phyloP scores from a whole-genome alignment of 345 rosid genomes.

The Eucalyptus erythrocorys region DNA sequence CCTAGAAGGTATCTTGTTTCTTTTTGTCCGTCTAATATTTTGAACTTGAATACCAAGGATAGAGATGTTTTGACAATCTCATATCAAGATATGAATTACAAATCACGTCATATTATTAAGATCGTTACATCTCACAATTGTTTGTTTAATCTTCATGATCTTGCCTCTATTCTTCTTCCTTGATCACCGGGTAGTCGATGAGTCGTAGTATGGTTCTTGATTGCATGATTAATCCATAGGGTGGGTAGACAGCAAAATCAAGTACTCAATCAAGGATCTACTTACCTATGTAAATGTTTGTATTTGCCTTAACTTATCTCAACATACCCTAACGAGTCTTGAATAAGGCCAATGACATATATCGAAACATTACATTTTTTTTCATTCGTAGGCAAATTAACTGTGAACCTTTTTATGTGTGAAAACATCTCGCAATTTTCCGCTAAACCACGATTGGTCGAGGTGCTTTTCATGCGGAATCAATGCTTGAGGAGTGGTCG shows the following conservation, averaged over 20 bases:
- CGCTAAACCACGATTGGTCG: not conserved
- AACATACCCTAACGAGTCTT: not conserved
- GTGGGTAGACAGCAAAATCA: not conserved
- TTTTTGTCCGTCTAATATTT: not conserved
- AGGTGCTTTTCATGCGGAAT: not conserved
- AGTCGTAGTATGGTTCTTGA: not conserved
- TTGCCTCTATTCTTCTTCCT: too few species aligned
- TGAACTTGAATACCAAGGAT: not conserved
- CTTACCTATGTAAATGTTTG: not conserved
- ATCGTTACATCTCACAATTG: rapidly evolving
- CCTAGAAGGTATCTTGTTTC: not conserved
- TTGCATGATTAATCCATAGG: not conserved
- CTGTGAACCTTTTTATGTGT: not conserved
- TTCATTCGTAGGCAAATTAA: not conserved
- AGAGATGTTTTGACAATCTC: not conserved
- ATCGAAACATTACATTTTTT: not conserved
- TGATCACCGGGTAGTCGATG: not conserved
- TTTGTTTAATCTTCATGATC: not conserved
- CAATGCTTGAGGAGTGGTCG: not conserved
- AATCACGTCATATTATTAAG: not conserved
- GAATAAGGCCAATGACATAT: not conserved
- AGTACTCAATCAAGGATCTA: not conserved
- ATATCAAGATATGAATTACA: not conserved
- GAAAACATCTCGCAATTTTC: not conserved
- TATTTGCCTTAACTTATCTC: not conserved